Evolutionary conservation across 2,329 filamentous ascomycete species (phyloP).

Genomic region (Exophiala alcalophila): DNA sequence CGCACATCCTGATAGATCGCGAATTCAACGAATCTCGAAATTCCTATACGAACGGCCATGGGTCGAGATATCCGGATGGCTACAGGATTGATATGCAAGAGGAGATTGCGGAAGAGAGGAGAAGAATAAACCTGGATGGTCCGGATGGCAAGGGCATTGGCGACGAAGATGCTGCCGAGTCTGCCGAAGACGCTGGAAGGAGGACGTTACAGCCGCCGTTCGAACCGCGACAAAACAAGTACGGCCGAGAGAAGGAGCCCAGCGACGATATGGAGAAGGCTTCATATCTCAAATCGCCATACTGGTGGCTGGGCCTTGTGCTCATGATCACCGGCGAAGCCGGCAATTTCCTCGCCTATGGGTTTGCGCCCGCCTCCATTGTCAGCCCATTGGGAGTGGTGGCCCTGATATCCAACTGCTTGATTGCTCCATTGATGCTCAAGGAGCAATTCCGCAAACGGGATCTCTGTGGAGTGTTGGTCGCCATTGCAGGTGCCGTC

Average conservation of each 20-base stretch:
- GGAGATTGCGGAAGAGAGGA: slow-evolving; percentile 23
- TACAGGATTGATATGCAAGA: slow-evolving; percentile 26
- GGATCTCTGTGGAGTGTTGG: slow-evolving; percentile 82
- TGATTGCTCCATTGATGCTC: slow-evolving; percentile 91
- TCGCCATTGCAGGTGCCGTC: slow-evolving; percentile 83
- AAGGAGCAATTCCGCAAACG: slow-evolving; percentile 82
- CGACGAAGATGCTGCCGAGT: slow-evolving; percentile 20
- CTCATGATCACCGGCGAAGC: slow-evolving; percentile 91
- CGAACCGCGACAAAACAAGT: slow-evolving; percentile 5
- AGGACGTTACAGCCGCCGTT: slow-evolving; percentile 1
- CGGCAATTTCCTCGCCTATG: slow-evolving; percentile 95
- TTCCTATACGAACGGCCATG: slow-evolving; percentile 4
- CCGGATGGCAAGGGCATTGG: slow-evolving; percentile 6
- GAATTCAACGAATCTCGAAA: slow-evolving; percentile 56
- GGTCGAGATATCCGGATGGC: not conserved
- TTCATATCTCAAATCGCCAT: slow-evolving; percentile 83
- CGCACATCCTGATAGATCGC: slow-evolving; percentile 78
- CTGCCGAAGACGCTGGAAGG: slow-evolving; percentile 8
- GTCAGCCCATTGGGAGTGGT: slow-evolving; percentile 97
- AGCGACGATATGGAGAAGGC: slow-evolving; percentile 51
- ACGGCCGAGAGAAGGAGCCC: slow-evolving; percentile 33
- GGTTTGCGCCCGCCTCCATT: slow-evolving; percentile 95
- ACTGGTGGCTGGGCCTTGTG: slow-evolving; percentile 94
- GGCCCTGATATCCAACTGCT: slow-evolving; percentile 90
- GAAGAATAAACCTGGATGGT: slow-evolving; percentile 15